Evolutionary conservation across 108 stramenopile genomes (phyloP), one percentile per base, ranked within the genome.

Genomic region (Fistulifera solaris): DNA sequence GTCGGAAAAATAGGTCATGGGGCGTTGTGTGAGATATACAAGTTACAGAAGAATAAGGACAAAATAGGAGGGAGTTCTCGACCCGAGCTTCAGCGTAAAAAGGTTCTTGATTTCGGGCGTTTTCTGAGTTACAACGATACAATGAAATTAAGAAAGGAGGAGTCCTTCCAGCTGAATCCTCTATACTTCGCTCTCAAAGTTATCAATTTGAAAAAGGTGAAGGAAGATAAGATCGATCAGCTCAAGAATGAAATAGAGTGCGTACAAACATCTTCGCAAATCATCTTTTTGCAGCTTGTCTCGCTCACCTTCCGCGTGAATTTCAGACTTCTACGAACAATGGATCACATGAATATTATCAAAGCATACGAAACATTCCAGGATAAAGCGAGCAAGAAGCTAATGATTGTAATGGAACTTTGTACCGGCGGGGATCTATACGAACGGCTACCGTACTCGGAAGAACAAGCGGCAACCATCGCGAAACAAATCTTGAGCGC

Each of bases 281-380:
- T n/a, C n/a, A n/a, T n/a, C n/a, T n/a, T n/a, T n/a, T n/a, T n/a
- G n/a, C n/a, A n/a, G n/a, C n/a, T n/a, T n/a, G n/a, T n/a, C 31
- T 35, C 31, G 31, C 8, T 35, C 31, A 3, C 31, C 8, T 35
- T 35, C 6, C 31, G 21, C 31, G 31, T 35, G 31, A 3, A 35
- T 6, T 8, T 35, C 31, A 35, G 31, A 35, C 65, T 89, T 14
- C 72, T 89, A 2, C 78, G 73, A 52, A 63, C 75, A 44, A 54
- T 89, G 16, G 89, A 92, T 48, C 86, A 92, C 45, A 87, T 84
- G 16, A 88, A 92, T 56, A 88, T 92, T 56, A 80, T 92, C 19
- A 75, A 79, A 28, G 71, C 73, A 18, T 81, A 84, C 40, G 89
- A 92, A 63, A 69, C 78, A 5, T 78, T 72, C 55, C 80, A 71